Conservation (phyloP, 345 rosid species). For the Pistacia atlantica region DNA sequence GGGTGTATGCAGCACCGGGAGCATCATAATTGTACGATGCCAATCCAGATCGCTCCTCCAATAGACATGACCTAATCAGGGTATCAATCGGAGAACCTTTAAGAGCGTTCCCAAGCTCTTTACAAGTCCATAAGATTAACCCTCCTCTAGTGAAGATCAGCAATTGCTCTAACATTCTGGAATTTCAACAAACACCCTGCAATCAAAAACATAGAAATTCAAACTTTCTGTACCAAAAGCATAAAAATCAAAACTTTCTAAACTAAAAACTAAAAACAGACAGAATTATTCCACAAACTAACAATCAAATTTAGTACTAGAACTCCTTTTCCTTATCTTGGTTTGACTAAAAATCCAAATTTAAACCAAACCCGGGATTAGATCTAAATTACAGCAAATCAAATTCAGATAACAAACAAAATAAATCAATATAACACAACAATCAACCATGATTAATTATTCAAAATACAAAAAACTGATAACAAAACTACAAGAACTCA, state of each 20-base stretch:
- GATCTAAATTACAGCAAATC: background rate
- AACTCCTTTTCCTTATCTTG: slow-evolving; percentile 10
- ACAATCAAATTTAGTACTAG: too few species aligned
- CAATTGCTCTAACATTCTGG: slow-evolving; percentile 87
- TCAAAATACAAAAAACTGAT: background rate
- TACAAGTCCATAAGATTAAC: slow-evolving; percentile 97
- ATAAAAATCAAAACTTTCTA: background rate
- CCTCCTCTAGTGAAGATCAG: slow-evolving; percentile 95
- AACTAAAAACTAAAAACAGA: background rate
- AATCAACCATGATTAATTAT: background rate
- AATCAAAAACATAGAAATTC: slow-evolving; percentile 10
- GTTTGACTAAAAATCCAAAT: too few species aligned
- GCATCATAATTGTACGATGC: slow-evolving; percentile 74
- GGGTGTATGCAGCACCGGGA: slow-evolving; percentile 84
- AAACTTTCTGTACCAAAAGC: background rate
- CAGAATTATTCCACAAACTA: too few species aligned
- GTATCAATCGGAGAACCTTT: slow-evolving; percentile 93
- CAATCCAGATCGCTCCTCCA: slow-evolving; percentile 96
- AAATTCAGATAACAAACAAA: background rate
- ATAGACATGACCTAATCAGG: slow-evolving; percentile 83
- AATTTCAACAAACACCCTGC: slow-evolving; percentile 38
- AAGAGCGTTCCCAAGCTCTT: slow-evolving; percentile 90
- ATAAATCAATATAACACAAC: background rate
- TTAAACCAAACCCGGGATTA: background rate
- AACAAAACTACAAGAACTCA: too few species aligned